Conservation (phyloP, 1,139 yeast species). For the Pichia sp. region DNA sequence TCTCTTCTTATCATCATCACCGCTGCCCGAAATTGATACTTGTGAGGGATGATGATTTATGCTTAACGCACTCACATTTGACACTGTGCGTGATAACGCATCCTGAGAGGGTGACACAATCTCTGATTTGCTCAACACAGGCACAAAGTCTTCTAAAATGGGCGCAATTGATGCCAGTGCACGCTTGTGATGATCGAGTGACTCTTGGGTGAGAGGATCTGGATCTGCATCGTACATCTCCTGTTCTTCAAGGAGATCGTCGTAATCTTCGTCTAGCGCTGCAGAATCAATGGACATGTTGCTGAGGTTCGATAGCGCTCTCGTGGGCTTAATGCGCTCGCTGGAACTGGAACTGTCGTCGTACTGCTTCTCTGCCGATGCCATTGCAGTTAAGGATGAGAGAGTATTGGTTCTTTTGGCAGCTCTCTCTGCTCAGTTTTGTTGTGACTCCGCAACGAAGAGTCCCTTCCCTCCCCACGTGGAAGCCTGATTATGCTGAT, state of each 20-base stretch:
- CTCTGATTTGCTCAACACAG: constrained; percentile 49
- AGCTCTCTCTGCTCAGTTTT: too few species aligned
- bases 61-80: constrained; percentile 28
- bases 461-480: too few species aligned
- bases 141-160: constrained; percentile 59
- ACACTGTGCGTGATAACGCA: constrained; percentile 26
- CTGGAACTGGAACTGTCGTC: too few species aligned
- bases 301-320: constrained; percentile 18
- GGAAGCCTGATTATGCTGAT: too few species aligned
- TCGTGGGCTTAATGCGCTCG: constrained; percentile 1
- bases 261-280: constrained; percentile 10
- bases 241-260: constrained; percentile 13
- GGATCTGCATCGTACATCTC: constrained; percentile 18
- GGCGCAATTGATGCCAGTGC: constrained; percentile 81
- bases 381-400: too few species aligned
- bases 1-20: neutral
- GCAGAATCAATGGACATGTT: constrained; percentile 18
- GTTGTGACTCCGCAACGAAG: too few species aligned
- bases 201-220: constrained; percentile 24
- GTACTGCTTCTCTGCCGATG: too few species aligned
- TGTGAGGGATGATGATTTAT: constrained; percentile 20
- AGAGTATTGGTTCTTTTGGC: too few species aligned
- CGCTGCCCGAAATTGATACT: constrained; percentile 1
- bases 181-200: constrained; percentile 32
- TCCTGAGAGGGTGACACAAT: constrained; percentile 27